Base-by-base conservation (phyloP, 2,329 filamentous ascomycete species). In the Lomentospora prolificans region DNA sequence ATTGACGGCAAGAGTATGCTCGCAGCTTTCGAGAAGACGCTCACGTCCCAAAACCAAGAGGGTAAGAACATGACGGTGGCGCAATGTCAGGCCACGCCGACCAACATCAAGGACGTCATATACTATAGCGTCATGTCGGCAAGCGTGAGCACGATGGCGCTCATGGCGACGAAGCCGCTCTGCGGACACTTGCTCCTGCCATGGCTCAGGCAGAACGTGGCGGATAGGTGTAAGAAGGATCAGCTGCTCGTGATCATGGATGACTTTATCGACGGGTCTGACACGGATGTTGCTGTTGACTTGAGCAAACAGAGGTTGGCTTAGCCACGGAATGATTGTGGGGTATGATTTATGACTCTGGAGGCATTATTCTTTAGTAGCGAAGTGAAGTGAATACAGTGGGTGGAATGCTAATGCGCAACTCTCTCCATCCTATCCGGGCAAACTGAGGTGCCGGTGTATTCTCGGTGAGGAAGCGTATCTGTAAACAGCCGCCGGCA, bases 61-160 rank as follows among this genome's bases (percentile, higher is more conserved):
- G 66, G 66, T 4, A 67, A 65, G 39, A 67, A 66, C 4, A 70
- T 75, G 57, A 69, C 71, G 36, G 70, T 72, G 51, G 63, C 74
- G 50, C 76, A 79, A 60, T 78, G 74, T 56, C 75, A 79, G 64
- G 75, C 75, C 2, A 79, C 75, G 3, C 69, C 75, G n/a, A 73
- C 72, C 4, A 76, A 75, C 60, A 74, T 78, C 41, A 65, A 69
- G 3, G 70, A 74, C 57, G 76, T 75, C 0, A 68, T 78, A 39
- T 66, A 70, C 3, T 73, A 72, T 55, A 75, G 70, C 44, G 71
- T 77, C 6, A 44, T 76, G n/a, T 67, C 72, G 50, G 66, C 69
- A 3, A 69, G 75, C 61, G 70, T 72, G 0, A 68, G 66, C 19
- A 77, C 69, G 14, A 73, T 69, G 60, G 74, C 72, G 48, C 63